These are phyloP conservation scores for Sclerotinia borealis DNA, from an alignment of 2,329 filamentous ascomycete species.

Conservation along the genomic window DNA sequence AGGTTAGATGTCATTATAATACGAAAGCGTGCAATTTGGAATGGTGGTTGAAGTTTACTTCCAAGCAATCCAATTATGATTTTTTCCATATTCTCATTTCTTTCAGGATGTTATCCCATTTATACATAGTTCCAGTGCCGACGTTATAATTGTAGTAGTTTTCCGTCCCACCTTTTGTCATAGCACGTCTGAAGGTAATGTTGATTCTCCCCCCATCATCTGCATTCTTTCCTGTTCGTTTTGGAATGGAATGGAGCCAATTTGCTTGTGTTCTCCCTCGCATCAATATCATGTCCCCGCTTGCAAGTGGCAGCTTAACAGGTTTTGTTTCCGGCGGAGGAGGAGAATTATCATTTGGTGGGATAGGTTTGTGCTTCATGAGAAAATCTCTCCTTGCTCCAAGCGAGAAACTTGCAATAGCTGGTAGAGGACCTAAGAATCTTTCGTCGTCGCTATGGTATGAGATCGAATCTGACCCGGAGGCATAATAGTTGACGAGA, in stretches of 20 bases:
- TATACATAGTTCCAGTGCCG: conserved; percentile 60
- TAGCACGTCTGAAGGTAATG: conserved; percentile 69
- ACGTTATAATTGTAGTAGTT: conserved; percentile 86
- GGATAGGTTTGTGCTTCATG: conserved; percentile 67
- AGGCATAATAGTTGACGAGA: conserved; percentile 79
- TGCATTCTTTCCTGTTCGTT: conserved; percentile 58
- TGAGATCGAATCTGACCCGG: conserved; percentile 67
- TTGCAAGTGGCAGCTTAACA: conserved; percentile 49
- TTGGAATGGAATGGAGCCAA: conserved; percentile 76
- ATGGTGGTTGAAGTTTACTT: not conserved
- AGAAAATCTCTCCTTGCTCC: conserved; percentile 69
- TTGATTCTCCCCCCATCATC: conserved; percentile 63
- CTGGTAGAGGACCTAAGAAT: conserved; percentile 63
- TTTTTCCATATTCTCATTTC: conserved; percentile 36
- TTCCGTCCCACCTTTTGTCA: conserved; percentile 66
- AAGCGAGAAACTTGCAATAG: conserved; percentile 69
- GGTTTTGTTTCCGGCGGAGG: conserved; percentile 35
- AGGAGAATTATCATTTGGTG: conserved; percentile 31
- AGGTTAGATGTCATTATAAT: conserved; percentile 13
- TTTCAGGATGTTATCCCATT: conserved; percentile 53
- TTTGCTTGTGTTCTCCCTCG: conserved; percentile 65
- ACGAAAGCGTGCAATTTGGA: not conserved
- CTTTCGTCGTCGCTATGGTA: conserved; percentile 78
- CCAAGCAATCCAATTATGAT: conserved; percentile 9
- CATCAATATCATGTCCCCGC: conserved; percentile 78